These are phyloP conservation scores for Rubroboletus pulcherrimus DNA, from an alignment of 768 basidiomycete species.

Conservation along the genomic window DNA sequence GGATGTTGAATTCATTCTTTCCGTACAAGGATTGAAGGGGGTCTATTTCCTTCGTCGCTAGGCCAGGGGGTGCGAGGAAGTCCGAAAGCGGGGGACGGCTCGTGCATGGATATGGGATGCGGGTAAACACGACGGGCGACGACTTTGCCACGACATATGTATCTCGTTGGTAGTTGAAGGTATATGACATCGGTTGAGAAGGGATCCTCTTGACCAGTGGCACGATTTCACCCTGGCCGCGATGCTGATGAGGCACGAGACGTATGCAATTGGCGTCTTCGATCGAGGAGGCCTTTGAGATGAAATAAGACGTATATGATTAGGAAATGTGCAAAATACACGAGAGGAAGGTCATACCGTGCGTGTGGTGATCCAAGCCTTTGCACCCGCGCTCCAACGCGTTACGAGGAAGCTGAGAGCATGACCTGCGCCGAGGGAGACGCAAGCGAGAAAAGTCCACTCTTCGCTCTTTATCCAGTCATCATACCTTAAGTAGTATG, in stretches of 20 bases:
- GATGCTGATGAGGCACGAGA: constrained; percentile 74
- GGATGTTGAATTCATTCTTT: constrained; percentile 94
- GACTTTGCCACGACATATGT: constrained; percentile 72
- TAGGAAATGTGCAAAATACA: background rate
- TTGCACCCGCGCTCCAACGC: constrained; percentile 79
- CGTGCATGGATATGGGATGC: constrained; percentile 86
- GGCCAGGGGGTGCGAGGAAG: constrained; percentile 58
- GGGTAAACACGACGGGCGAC: constrained; percentile 61
- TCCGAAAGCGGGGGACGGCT: constrained; percentile 60
- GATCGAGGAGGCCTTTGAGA: constrained; percentile 52
- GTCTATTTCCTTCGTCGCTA: constrained; percentile 46
- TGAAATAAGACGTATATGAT: background rate
- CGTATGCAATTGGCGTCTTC: constrained; percentile 78
- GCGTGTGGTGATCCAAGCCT: constrained; percentile 75
- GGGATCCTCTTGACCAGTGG: constrained; percentile 59
- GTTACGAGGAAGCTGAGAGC: constrained; percentile 91
- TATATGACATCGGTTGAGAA: constrained; percentile 59
- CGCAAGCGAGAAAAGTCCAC: constrained; percentile 95
- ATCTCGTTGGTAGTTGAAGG: constrained; percentile 94
- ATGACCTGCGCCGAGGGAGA: constrained; percentile 80
- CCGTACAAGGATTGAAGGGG: constrained; percentile 70
- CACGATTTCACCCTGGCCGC: constrained; percentile 89
- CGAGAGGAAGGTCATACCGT: constrained; percentile 42
- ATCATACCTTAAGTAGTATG: constrained; percentile 90
- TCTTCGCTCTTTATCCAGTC: constrained; percentile 90